These are phyloP conservation scores for Mycosphaerella arachidis DNA, from an alignment of 2,329 filamentous ascomycete genomes.

Conservation along the genomic window DNA sequence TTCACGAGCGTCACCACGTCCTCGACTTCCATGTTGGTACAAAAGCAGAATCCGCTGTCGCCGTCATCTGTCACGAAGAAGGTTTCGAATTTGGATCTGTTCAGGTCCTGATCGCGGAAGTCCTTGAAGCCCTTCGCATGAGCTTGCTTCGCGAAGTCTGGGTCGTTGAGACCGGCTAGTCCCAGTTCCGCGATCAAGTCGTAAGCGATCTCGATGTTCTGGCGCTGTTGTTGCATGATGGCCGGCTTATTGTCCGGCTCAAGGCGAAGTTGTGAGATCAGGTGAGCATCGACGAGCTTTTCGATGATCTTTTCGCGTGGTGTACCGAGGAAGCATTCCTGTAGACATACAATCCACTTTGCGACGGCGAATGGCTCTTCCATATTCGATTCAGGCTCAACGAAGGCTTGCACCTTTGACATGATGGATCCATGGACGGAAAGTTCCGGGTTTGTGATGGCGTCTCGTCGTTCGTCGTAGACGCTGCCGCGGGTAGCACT, in stretches of 20 bases:
- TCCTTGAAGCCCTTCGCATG: background rate
- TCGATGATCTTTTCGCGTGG: conserved; percentile 1
- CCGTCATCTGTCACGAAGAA: conserved; percentile 1
- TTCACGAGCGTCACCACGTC: background rate
- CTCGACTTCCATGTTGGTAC: background rate
- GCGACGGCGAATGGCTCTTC: background rate
- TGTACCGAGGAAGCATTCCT: background rate
- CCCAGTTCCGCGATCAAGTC: background rate
- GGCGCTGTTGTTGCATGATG: background rate
- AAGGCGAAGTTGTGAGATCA: background rate
- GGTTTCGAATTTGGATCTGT: background rate
- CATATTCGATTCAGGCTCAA: background rate
- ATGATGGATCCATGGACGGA: background rate
- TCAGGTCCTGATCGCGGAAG: background rate
- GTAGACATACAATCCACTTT: background rate
- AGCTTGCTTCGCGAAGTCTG: background rate
- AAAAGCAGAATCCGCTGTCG: background rate
- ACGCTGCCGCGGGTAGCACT: background rate
- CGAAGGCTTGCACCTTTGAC: background rate
- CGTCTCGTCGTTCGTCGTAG: background rate
- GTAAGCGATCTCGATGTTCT: background rate
- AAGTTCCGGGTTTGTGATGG: conserved; percentile 1
- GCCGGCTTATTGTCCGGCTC: background rate
- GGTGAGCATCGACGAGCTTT: background rate
- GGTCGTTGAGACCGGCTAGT: background rate